Evolutionary conservation across 2,329 filamentous ascomycete species (phyloP).

Genomic region (Huntiella decipiens): DNA sequence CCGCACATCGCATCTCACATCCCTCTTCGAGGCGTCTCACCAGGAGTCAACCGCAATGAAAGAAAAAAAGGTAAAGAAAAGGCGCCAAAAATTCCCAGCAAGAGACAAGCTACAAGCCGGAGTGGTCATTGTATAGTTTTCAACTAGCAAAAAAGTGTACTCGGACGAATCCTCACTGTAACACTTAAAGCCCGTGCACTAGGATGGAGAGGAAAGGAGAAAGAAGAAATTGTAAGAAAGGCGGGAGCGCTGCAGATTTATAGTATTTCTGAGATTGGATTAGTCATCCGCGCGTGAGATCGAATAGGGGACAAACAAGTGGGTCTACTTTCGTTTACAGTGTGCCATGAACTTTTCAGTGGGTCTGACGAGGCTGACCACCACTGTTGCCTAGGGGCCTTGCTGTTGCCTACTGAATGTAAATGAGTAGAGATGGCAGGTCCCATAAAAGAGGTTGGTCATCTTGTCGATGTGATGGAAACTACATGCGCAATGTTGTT

Average conservation of each 20-base stretch:
- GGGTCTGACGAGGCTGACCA: too few relatives aligned
- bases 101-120: conserved; percentile 41
- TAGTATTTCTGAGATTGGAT: conserved; percentile 13
- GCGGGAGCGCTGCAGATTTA: conserved; percentile 17
- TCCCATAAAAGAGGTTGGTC: too few relatives aligned
- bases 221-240: conserved; percentile 17
- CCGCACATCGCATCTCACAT: conserved; percentile 19
- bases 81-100: conserved; percentile 55
- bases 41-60: conserved; percentile 23
- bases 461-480: too few relatives aligned
- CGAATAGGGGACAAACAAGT: neutral
- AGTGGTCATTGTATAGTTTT: conserved; percentile 64
- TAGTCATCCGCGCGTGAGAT: neutral
- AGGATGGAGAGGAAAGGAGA: conserved; percentile 32
- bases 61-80: conserved; percentile 17
- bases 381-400: too few relatives aligned
- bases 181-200: conserved; percentile 59
- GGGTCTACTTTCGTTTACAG: neutral
- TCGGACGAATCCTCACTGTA: conserved; percentile 65
- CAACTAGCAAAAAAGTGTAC: conserved; percentile 66
- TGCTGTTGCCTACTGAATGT: too few relatives aligned
- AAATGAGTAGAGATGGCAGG: too few relatives aligned
- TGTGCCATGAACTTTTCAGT: too few relatives aligned
- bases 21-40: conserved; percentile 24
- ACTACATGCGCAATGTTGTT: neutral